Conservation (phyloP, 768 basidiomycete species). For the Mycena rosella region DNA sequence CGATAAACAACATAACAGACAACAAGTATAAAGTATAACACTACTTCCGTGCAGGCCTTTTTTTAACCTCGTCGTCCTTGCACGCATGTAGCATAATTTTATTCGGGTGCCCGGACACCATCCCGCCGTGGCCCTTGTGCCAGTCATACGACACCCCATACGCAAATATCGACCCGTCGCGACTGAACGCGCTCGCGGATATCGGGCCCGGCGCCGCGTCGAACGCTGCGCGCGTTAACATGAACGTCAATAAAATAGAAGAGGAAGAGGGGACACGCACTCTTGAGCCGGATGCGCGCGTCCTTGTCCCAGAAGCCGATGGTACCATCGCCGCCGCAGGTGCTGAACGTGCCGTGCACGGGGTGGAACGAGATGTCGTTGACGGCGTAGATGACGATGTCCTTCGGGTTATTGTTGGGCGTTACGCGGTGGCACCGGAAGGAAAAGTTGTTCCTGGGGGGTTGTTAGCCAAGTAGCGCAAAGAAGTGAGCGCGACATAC, state of each 20-base stretch:
- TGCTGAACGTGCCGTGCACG: constrained; percentile 86
- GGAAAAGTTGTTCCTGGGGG: constrained; percentile 79
- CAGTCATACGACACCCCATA: too few species aligned
- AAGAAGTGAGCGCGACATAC: constrained; percentile 51
- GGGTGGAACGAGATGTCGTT: constrained; percentile 91
- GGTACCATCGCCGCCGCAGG: constrained; percentile 86
- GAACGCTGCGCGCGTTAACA: too few species aligned
- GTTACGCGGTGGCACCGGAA: constrained; percentile 87
- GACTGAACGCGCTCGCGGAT: too few species aligned
- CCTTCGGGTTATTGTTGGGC: constrained; percentile 64
- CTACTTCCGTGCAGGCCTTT: too few species aligned
- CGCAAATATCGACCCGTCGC: too few species aligned
- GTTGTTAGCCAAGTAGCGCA: constrained; percentile 6
- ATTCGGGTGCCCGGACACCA: too few species aligned
- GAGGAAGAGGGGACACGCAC: constrained; percentile 54
- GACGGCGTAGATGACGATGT: constrained; percentile 81
- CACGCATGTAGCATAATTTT: too few species aligned
- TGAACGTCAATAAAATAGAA: constrained; percentile 13
- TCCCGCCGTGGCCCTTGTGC: too few species aligned
- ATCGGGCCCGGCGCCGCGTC: too few species aligned
- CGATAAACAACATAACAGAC: too few species aligned
- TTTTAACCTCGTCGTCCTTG: too few species aligned
- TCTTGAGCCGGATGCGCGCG: constrained; percentile 90
- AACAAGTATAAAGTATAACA: too few species aligned
- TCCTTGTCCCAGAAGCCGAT: constrained; percentile 98